Conservation (phyloP, 75 land plant genomes). For the Pseudotsuga menziesii region DNA sequence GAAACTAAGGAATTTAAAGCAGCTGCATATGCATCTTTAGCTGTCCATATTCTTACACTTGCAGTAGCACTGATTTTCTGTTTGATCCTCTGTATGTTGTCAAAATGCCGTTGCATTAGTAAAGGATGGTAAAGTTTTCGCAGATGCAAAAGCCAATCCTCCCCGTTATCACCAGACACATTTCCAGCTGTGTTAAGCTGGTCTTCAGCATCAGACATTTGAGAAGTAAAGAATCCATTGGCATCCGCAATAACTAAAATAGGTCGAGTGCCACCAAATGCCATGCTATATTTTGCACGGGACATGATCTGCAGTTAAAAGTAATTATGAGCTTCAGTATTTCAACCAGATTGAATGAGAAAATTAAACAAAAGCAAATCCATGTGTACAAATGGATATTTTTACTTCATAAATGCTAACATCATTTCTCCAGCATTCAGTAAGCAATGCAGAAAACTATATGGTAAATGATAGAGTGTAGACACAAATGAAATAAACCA, state of each 20-base stretch:
- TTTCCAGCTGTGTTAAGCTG: conserved; percentile 2
- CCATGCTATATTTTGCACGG: conserved; percentile 75
- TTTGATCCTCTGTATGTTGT: conserved; percentile 41
- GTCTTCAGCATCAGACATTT: conserved; percentile 1
- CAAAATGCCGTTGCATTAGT: conserved; percentile 55
- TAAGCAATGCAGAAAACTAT: not conserved
- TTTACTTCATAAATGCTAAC: not conserved
- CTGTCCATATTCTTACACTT: not conserved
- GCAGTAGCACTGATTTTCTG: conserved; percentile 20
- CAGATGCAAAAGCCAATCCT: conserved; percentile 52
- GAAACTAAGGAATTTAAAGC: not conserved
- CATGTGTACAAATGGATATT: not conserved
- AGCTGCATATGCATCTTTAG: not conserved
- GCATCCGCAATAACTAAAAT: conserved; percentile 18
- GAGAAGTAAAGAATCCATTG: conserved; percentile 5
- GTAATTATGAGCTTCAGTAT: conserved; percentile 6
- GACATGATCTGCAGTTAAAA: conserved; percentile 55
- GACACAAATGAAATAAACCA: not conserved
- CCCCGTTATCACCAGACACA: conserved; percentile 4
- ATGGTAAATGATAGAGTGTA: not conserved
- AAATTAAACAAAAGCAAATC: not conserved
- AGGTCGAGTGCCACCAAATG: conserved; percentile 63
- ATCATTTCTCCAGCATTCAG: not conserved
- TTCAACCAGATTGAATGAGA: not conserved
- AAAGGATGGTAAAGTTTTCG: conserved; percentile 78